Conservation (phyloP, 139 green algal species). For the Tetratostichococcus sp. region DNA sequence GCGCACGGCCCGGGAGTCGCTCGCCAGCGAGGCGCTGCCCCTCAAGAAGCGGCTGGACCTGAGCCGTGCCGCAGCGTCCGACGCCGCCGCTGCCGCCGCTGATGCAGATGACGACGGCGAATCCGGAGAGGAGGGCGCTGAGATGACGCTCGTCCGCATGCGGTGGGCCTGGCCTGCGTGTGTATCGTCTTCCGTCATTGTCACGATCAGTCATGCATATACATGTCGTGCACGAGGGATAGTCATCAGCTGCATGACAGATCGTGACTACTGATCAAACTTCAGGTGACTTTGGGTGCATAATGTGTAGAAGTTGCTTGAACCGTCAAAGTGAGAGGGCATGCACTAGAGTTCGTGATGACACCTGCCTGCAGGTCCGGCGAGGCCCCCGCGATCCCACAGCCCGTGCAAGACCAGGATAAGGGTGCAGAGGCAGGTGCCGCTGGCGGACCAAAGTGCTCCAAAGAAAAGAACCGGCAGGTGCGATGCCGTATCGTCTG, state of each 20-base stretch:
- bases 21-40: neutral
- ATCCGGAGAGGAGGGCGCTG: neutral
- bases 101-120: neutral
- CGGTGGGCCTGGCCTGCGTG: no score
- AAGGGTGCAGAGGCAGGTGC: conserved; percentile 30
- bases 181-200: no score
- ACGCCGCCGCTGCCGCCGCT: no score
- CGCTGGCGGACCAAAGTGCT: neutral
- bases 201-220: no score
- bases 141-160: neutral
- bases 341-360: no score
- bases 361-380: neutral
- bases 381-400: neutral
- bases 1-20: neutral
- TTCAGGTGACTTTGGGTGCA: no score
- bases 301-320: no score
- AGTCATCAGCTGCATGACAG: no score
- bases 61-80: neutral
- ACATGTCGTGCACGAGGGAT: no score
- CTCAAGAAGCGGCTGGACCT: neutral
- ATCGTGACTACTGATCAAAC: no score
- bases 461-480: conserved; percentile 16
- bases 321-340: no score
- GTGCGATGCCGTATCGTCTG: no score
- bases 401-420: neutral